phyloP scores from a whole-genome alignment of 495 filamentous ascomycete species.

The Emericellopsis terricola region DNA sequence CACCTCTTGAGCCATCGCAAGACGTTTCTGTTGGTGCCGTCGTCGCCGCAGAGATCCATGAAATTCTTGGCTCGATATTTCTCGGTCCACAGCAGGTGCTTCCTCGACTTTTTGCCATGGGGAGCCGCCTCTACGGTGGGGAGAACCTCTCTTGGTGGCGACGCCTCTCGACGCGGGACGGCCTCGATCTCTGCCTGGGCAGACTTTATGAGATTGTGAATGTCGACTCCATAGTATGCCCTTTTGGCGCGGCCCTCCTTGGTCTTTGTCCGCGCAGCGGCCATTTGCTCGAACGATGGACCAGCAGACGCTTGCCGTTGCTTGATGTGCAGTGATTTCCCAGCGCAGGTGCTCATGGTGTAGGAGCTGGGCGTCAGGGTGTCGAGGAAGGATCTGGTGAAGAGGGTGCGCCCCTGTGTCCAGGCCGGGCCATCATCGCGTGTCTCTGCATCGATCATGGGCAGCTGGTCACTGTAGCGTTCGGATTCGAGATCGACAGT shows the following conservation, averaged over 20 bases:
- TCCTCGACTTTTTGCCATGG: slow-evolving; percentile 23
- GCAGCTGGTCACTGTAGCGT: no score
- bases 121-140: slow-evolving; percentile 17
- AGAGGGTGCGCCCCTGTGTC: slow-evolving; percentile 3
- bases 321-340: slow-evolving; percentile 37
- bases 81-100: slow-evolving; percentile 56
- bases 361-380: slow-evolving; percentile 10
- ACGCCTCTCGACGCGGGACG: slow-evolving; percentile 16
- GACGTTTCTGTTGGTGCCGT: slow-evolving; percentile 81
- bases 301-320: slow-evolving; percentile 26
- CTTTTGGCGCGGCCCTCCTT: slow-evolving; percentile 56
- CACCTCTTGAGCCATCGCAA: slow-evolving; percentile 85
- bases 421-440: background rate
- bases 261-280: slow-evolving; percentile 49
- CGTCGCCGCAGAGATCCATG: slow-evolving; percentile 84
- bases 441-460: background rate
- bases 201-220: slow-evolving; percentile 62
- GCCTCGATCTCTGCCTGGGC: slow-evolving; percentile 26
- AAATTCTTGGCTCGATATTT: slow-evolving; percentile 87
- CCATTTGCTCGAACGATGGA: slow-evolving; percentile 46
- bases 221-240: slow-evolving; percentile 82
- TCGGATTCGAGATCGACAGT: no score
- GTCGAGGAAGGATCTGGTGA: slow-evolving; percentile 3
- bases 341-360: slow-evolving; percentile 46
- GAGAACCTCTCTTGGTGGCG: slow-evolving; percentile 9